Evolutionary conservation across 116 monocot species (phyloP).

Genomic region (Cymodocea nodosa): DNA sequence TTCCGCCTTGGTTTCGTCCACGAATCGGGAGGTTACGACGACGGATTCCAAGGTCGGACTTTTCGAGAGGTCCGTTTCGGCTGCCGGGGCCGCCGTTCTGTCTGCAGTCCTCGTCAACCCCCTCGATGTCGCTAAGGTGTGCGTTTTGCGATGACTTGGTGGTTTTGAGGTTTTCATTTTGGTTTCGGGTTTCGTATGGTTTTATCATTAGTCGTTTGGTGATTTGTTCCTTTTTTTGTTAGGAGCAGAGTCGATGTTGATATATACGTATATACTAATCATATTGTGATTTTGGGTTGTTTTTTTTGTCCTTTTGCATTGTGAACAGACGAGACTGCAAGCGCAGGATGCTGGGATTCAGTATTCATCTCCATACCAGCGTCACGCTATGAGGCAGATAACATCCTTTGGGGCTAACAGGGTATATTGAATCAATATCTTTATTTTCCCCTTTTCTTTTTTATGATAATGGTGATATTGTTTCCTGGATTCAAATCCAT

Average conservation of each 20-base stretch:
- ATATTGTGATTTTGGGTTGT: not conserved
- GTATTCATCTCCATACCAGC: conserved; percentile 27
- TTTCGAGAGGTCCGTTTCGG: conserved; percentile 58
- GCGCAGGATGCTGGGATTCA: conserved; percentile 87
- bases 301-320: not conserved
- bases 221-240: not conserved
- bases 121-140: conserved; percentile 89
- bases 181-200: not conserved
- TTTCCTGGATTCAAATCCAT: conserved; percentile 19
- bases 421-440: conserved; percentile 22
- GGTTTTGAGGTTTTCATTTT: not conserved
- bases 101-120: conserved; percentile 87
- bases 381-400: conserved; percentile 30
- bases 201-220: too few species aligned
- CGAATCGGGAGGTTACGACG: not conserved
- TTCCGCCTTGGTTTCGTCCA: not conserved
- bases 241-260: not conserved
- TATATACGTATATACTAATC: not conserved
- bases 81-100: conserved; percentile 79
- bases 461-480: not conserved
- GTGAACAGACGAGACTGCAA: conserved; percentile 78
- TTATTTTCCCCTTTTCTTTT: not conserved
- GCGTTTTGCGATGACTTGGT: not conserved
- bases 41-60: conserved; percentile 34
- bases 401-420: conserved; percentile 42